These are phyloP conservation scores for Vickermania spadyakhi DNA, from an alignment of 208 protist genomes.

Conservation along the genomic window DNA sequence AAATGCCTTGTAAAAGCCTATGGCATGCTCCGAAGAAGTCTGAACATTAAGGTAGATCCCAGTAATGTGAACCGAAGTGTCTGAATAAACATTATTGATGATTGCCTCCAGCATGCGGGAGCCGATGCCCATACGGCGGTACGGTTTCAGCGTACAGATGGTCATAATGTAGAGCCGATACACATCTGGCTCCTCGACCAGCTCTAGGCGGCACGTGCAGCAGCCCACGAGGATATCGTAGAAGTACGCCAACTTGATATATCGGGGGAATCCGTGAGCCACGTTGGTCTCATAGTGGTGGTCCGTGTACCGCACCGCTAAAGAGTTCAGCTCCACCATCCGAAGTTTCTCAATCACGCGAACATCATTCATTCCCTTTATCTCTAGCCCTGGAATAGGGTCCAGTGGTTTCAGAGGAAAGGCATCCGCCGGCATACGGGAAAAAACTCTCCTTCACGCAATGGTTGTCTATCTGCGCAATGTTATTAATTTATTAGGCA, in stretches of 20 bases:
- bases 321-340: conserved; percentile 65
- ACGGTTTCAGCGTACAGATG: conserved; percentile 84
- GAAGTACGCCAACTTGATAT: conserved; percentile 79
- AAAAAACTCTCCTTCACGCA: too few relatives aligned
- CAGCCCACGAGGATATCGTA: conserved; percentile 88
- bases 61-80: conserved; percentile 35
- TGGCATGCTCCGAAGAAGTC: conserved; percentile 56
- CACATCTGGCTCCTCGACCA: conserved; percentile 29
- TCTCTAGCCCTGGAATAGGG: conserved; percentile 49
- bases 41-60: conserved; percentile 80
- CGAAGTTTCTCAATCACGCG: conserved; percentile 69
- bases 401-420: conserved; percentile 19
- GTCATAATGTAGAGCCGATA: conserved; percentile 91
- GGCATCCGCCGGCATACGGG: too few relatives aligned
- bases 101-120: conserved; percentile 51
- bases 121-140: conserved; percentile 84
- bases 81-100: conserved; percentile 35
- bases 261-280: conserved; percentile 36
- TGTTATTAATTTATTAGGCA: too few relatives aligned
- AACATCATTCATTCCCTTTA: conserved; percentile 47
- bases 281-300: conserved; percentile 80
- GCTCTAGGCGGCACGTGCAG: conserved; percentile 85
- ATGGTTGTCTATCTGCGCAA: too few relatives aligned
- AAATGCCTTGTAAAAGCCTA: conserved; percentile 76
- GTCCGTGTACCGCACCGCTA: conserved; percentile 76